These are phyloP conservation scores for Symbiodinium pilosum DNA, from an alignment of 73 alveolate genomes.

Conservation along the genomic window DNA sequence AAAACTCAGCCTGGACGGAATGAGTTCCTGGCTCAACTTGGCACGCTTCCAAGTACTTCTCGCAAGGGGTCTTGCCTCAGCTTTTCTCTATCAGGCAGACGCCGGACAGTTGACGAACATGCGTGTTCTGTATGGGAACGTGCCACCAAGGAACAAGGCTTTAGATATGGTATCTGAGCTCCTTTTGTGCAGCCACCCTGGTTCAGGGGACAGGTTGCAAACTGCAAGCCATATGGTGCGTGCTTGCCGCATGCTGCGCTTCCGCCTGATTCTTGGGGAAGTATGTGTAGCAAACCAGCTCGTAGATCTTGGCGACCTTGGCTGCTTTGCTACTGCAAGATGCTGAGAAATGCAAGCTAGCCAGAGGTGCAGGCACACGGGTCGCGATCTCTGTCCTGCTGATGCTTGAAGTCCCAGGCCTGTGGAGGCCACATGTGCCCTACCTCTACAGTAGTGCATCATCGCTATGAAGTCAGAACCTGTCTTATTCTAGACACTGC, in stretches of 20 bases:
- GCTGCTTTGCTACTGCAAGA: not conserved
- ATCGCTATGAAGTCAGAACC: no score
- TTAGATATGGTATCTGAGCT: slow-evolving; percentile 57
- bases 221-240: not conserved
- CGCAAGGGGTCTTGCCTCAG: slow-evolving; percentile 65
- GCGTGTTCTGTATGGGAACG: not conserved
- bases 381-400: slow-evolving; percentile 42
- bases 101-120: no score
- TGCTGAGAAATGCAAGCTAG: not conserved
- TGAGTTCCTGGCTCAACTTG: slow-evolving; percentile 40
- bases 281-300: slow-evolving; percentile 73
- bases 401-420: slow-evolving; percentile 92
- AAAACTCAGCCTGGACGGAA: no score
- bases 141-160: slow-evolving; percentile 48
- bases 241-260: not conserved
- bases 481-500: no score
- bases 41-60: slow-evolving; percentile 54
- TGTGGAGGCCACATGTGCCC: not conserved
- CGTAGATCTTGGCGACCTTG: slow-evolving; percentile 84
- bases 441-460: no score
- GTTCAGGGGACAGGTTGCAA: not conserved
- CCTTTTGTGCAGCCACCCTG: slow-evolving; percentile 51
- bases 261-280: slow-evolving; percentile 65
- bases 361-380: slow-evolving; percentile 34
- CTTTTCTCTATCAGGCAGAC: no score